A percentile compares a stretch with the other conserved stretches of the same genome.
Conservation (phyloP, 1,284 basidiomycete genomes). For the Mixia osmundae region DNA sequence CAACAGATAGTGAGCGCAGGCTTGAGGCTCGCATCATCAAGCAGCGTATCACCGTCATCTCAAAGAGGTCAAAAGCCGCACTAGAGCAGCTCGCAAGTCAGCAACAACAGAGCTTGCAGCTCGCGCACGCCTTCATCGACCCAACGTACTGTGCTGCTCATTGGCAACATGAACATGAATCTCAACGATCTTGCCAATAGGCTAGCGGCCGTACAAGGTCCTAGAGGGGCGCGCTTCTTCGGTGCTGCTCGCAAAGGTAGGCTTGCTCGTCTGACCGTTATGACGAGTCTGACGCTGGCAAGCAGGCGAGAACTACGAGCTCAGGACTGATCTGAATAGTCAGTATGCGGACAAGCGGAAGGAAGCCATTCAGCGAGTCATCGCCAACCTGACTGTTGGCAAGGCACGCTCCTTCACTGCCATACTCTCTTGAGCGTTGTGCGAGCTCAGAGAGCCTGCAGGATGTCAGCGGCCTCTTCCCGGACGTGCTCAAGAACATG, state of each 20-base stretch:
- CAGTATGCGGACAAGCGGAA: slow-evolving; percentile 87
- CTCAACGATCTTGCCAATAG: too few relatives aligned
- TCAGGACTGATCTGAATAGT: slow-evolving; percentile 70
- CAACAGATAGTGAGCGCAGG: slow-evolving; percentile 3
- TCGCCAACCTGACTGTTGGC: slow-evolving; percentile 37
- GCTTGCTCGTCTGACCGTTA: background rate
- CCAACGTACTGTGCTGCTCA: too few relatives aligned
- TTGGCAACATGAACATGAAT: too few relatives aligned
- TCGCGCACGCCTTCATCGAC: too few relatives aligned
- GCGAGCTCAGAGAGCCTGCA: slow-evolving; percentile 7
- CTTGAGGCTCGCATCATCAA: background rate
- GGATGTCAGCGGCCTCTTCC: slow-evolving; percentile 86
- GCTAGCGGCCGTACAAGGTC: too few relatives aligned
- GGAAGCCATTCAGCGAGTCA: slow-evolving; percentile 75
- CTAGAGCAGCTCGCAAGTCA: too few relatives aligned
- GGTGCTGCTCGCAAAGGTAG: slow-evolving; percentile 8
- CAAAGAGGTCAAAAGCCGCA: too few relatives aligned
- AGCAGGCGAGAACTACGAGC: slow-evolving; percentile 71
- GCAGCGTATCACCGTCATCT: too few relatives aligned
- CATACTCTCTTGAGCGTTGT: background rate
- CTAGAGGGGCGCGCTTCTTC: slow-evolving; percentile 8
- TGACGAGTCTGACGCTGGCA: too few relatives aligned
- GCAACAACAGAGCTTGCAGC: too few relatives aligned
- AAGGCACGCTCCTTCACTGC: slow-evolving; percentile 28
- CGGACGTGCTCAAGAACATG: slow-evolving; percentile 98